Base-by-base conservation (phyloP, 2,329 filamentous ascomycete genomes). In the Lecanicillium sp. region DNA sequence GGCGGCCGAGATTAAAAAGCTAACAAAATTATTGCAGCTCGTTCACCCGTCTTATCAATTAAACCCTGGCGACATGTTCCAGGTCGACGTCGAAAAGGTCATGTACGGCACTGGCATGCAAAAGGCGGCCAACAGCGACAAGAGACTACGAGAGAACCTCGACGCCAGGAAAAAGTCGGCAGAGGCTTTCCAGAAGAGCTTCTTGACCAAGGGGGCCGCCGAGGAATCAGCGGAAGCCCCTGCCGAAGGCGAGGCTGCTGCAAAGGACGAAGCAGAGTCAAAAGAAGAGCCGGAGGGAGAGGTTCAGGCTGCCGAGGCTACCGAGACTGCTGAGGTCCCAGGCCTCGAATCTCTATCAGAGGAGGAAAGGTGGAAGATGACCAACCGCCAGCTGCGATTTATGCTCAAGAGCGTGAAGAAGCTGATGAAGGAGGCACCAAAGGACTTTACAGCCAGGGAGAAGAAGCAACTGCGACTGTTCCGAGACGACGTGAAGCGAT, bases 51-150 rank as follows among this genome's bases (percentile, higher is more conserved):
- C 87, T 40, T 98, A 98, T 61, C 80, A 88, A 48, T 76, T 98
- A 29, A 98, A 98, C 61, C 94, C 92, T 3, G 92, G 92, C 50
- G 92, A 98, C 60, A 87, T 98, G 79, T 98, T 98, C 72, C 87
- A 94, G 59, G 90, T 98, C 52, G 84, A 96, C 15, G 74, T 85
- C 27, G 87, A 95, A 29, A 79, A 82, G 51, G 92, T 98, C 41
- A 73, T 98, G 62, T 89, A 76, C 53, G 90, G 87, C 25, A 95
- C 89, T 1, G 92, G 92, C 42, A 72, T 75, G 18, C 74, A 77
- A 35, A 92, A 88, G 62, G 61, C 71, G 5, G 18, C 46, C 15
- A 42, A 55, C 49, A 46, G 37, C 3, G 41, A 53, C 37, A 41
- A 46, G 15, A 41, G 44, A 4, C 39, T 57, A 11, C 44, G 47